Conservation (phyloP, 352 stramenopile species). For the Phytophthora idaei region DNA sequence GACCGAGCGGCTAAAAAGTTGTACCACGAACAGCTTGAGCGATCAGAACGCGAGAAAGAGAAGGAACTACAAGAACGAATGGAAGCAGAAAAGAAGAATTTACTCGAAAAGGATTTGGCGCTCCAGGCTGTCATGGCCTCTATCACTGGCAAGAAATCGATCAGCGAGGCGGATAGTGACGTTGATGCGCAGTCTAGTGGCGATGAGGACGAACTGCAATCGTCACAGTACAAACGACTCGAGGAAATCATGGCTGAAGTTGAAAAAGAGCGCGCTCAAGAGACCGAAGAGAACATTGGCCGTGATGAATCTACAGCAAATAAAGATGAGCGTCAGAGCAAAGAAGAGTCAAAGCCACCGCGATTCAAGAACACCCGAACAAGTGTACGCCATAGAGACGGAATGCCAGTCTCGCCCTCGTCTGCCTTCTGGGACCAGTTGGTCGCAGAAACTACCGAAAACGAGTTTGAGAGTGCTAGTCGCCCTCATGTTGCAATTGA, state of each 20-base stretch:
- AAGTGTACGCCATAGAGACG: not conserved
- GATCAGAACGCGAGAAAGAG: conserved; percentile 21
- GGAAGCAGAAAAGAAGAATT: conserved; percentile 25
- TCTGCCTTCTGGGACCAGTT: conserved; percentile 41
- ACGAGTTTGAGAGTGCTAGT: not conserved
- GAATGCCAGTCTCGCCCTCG: conserved; percentile 17
- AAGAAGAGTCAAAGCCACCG: not conserved
- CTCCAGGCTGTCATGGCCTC: conserved; percentile 42
- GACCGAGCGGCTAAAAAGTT: conserved; percentile 55
- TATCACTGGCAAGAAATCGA: conserved; percentile 15
- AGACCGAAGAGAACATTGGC: conserved; percentile 2
- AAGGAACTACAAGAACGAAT: conserved; percentile 25
- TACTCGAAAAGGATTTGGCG: conserved; percentile 29
- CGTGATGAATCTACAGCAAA: not conserved
- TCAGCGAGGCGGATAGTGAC: conserved; percentile 3
- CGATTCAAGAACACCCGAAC: not conserved
- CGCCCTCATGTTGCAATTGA: conserved; percentile 22
- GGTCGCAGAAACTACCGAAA: conserved; percentile 17
- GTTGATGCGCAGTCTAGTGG: conserved; percentile 2
- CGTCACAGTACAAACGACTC: conserved; percentile 30
- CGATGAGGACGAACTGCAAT: conserved; percentile 8
- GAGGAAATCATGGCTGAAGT: conserved; percentile 62
- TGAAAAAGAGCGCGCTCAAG: conserved; percentile 32
- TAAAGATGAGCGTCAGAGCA: not conserved
- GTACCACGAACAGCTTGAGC: conserved; percentile 50